Conservation (phyloP, 2,329 filamentous ascomycete genomes). For the Aspergillus amoenus region DNA sequence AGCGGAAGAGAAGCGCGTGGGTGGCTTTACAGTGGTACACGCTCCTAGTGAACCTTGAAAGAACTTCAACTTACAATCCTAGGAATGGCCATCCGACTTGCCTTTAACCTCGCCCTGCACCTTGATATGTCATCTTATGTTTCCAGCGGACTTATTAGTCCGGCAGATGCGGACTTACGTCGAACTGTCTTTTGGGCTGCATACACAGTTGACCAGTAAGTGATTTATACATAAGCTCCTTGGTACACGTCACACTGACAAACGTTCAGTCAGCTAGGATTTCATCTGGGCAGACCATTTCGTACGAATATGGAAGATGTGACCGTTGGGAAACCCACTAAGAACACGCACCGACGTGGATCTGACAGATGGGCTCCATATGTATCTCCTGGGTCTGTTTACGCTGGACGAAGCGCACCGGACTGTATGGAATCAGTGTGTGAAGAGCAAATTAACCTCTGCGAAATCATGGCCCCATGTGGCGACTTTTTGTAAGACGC, state of each 20-base stretch:
- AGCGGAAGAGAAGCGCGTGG: constrained; percentile 1
- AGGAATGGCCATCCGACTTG: constrained; percentile 21
- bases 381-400: background rate
- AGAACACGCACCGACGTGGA: background rate
- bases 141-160: constrained; percentile 12
- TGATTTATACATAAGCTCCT: background rate
- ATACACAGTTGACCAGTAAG: constrained; percentile 19
- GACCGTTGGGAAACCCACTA: background rate
- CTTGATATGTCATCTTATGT: constrained; percentile 23
- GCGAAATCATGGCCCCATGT: constrained; percentile 32
- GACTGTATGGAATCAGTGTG: constrained; percentile 7
- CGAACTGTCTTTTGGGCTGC: constrained; percentile 39
- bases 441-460: constrained; percentile 25
- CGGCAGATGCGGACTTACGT: constrained; percentile 25
- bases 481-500: constrained; percentile 28
- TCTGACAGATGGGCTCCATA: background rate
- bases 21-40: constrained; percentile 2
- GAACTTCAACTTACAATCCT: background rate
- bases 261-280: background rate
- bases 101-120: constrained; percentile 36
- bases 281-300: background rate
- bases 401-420: background rate
- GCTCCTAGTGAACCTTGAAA: background rate
- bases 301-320: constrained; percentile 3
- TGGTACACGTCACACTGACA: background rate